Percentiles rank a stretch among this genome's conserved stretches.
phyloP scores from a whole-genome alignment of 2,329 filamentous ascomycete species.

The Claviceps purpurea region DNA sequence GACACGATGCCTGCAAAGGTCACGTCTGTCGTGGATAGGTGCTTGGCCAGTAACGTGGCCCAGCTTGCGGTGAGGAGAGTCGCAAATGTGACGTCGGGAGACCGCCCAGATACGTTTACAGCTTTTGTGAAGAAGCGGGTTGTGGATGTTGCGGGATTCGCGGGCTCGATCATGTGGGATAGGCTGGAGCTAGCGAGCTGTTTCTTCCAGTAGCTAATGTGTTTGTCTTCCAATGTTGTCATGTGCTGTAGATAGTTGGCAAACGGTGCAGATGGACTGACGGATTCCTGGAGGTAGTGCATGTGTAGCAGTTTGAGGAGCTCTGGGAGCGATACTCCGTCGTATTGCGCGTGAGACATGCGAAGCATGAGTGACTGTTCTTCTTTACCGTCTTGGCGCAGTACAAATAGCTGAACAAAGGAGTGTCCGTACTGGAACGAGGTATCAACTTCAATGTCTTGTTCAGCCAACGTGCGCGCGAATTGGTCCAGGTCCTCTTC shows the following conservation, averaged over 20 bases:
- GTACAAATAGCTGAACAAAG: constrained; percentile 44
- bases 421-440: constrained; percentile 39
- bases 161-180: constrained; percentile 15
- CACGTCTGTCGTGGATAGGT: constrained; percentile 11
- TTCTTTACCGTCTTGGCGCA: constrained; percentile 26
- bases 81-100: constrained; percentile 13
- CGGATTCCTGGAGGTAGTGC: constrained; percentile 22
- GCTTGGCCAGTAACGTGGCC: constrained; percentile 14
- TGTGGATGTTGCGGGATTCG: constrained; percentile 7
- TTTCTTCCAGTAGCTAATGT: constrained; percentile 46
- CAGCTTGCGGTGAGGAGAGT: constrained; percentile 16
- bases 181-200: constrained; percentile 43
- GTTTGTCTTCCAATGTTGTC: constrained; percentile 21
- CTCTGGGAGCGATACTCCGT: constrained; percentile 11
- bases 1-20: constrained; percentile 16
- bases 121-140: constrained; percentile 15
- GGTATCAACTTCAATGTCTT: neutral
- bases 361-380: constrained; percentile 17
- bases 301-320: constrained; percentile 47
- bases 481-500: constrained; percentile 11
- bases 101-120: constrained; percentile 12
- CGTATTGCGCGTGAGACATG: neutral
- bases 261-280: constrained; percentile 24
- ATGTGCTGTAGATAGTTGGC: constrained; percentile 33
- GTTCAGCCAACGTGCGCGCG: constrained; percentile 12